phyloP scores from a whole-genome alignment of 2,329 filamentous ascomycete genomes.

The Parastagonospora nodorum region DNA sequence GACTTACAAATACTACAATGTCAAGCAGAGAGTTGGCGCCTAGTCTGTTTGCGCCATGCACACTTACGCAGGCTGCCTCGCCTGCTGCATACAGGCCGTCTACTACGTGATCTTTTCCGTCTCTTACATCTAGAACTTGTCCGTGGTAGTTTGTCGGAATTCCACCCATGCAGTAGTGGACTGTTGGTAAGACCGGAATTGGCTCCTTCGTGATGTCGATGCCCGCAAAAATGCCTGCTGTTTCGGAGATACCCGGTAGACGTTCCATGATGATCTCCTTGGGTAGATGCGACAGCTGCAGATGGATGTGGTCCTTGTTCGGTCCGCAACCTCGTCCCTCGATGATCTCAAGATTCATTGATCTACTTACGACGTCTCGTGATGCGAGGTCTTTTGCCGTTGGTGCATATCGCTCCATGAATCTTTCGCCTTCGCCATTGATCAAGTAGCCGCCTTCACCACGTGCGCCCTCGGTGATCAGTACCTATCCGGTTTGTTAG shows the following conservation, averaged over 20 bases:
- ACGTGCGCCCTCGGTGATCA: conserved; percentile 57
- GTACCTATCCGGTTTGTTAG: conserved; percentile 21
- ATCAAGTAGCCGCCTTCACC: conserved; percentile 58
- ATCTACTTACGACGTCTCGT: conserved; percentile 54
- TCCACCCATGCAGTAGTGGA: conserved; percentile 59
- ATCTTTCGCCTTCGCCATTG: conserved; percentile 55
- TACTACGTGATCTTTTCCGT: conserved; percentile 49
- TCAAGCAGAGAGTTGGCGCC: conserved; percentile 57
- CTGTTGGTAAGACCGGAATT: conserved; percentile 58
- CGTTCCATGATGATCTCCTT: conserved; percentile 54
- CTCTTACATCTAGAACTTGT: conserved; percentile 50
- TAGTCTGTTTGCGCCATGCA: conserved; percentile 56
- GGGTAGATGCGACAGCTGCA: conserved; percentile 56
- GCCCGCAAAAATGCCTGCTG: conserved; percentile 56
- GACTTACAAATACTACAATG: conserved; percentile 53
- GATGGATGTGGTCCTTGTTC: conserved; percentile 54
- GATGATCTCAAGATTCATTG: conserved; percentile 57
- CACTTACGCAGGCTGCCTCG: conserved; percentile 56
- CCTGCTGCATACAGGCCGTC: conserved; percentile 56
- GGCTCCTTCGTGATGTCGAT: conserved; percentile 56
- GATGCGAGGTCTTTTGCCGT: conserved; percentile 57
- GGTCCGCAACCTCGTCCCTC: conserved; percentile 53
- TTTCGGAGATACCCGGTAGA: conserved; percentile 57
- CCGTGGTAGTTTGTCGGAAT: conserved; percentile 57
- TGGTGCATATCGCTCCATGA: conserved; percentile 59